Percentiles rank a stretch among this genome's conserved stretches.
phyloP scores from a whole-genome alignment of 148 eudicot genomes.

The Nepenthes mirabilis region DNA sequence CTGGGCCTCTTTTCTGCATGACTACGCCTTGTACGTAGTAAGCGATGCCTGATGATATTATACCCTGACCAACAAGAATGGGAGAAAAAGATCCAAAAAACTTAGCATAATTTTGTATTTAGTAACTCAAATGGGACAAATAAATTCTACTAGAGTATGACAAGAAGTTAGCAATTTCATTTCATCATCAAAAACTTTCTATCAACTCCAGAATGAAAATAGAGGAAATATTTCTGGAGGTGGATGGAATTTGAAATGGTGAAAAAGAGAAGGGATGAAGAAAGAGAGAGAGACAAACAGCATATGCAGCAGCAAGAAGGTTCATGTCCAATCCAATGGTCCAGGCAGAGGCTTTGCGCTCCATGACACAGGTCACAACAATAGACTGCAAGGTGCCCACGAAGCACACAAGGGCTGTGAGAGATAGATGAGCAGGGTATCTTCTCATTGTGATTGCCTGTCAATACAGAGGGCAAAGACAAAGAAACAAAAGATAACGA shows the following conservation, averaged over 20 bases:
- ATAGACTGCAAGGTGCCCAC: slow-evolving; percentile 59
- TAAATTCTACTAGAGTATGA: too few species aligned
- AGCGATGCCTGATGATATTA: slow-evolving; percentile 56
- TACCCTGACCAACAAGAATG: slow-evolving; percentile 20
- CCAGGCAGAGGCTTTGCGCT: slow-evolving; percentile 47
- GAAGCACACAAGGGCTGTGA: slow-evolving; percentile 56
- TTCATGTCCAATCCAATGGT: slow-evolving; percentile 66
- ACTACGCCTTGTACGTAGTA: slow-evolving; percentile 96
- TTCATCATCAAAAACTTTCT: neutral
- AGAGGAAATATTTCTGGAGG: too few species aligned
- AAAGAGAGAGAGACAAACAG: slow-evolving; percentile 24
- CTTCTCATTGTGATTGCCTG: slow-evolving; percentile 56
- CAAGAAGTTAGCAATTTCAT: neutral
- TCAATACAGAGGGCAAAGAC: neutral
- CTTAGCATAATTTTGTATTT: too few species aligned
- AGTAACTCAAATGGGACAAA: too few species aligned
- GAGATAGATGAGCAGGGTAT: slow-evolving; percentile 62
- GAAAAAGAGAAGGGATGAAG: neutral
- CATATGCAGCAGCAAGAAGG: slow-evolving; percentile 70
- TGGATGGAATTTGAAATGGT: neutral
- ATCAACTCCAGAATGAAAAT: too few species aligned
- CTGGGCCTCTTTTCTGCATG: slow-evolving; percentile 91
- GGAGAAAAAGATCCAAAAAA: too few species aligned
- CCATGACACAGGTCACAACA: slow-evolving; percentile 60
- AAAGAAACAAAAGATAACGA: neutral